Evolutionary conservation across 371 early-diverging fungal genomes (phyloP).

Genomic region (Haplosporangium sp.): DNA sequence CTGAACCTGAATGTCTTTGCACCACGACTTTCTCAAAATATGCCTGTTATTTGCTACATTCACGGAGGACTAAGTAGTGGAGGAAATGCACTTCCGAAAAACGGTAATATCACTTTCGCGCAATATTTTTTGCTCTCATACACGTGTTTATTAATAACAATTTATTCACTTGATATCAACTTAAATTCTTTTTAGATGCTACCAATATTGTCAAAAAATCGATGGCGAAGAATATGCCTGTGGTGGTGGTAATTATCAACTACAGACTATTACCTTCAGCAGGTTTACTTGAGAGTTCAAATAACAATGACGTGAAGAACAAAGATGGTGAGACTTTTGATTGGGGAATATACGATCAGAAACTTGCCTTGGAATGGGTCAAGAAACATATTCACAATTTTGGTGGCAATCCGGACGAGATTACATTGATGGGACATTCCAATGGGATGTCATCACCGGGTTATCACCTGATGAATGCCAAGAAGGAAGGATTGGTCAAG

Average conservation of each 20-base stretch:
- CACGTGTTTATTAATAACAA: neutral
- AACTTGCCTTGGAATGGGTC: constrained; percentile 48
- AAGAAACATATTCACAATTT: constrained; percentile 44
- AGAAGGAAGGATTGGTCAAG: constrained; percentile 26
- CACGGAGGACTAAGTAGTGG: constrained; percentile 46
- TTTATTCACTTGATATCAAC: no score
- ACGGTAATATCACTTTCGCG: constrained; percentile 22
- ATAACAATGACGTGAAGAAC: neutral
- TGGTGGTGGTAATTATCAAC: constrained; percentile 56
- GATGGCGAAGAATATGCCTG: constrained; percentile 30
- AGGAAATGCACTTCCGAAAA: constrained; percentile 42
- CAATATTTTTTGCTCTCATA: neutral
- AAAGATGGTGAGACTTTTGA: constrained; percentile 1
- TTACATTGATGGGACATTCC: constrained; percentile 54
- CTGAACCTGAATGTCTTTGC: constrained; percentile 56
- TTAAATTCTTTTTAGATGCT: constrained; percentile 21
- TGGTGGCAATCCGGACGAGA: constrained; percentile 43
- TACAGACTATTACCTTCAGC: constrained; percentile 41
- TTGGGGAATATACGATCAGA: constrained; percentile 45
- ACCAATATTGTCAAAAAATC: constrained; percentile 48
- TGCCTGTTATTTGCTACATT: constrained; percentile 56
- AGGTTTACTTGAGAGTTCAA: constrained; percentile 20
- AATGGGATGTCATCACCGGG: constrained; percentile 34
- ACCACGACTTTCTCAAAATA: constrained; percentile 22
- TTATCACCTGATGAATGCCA: constrained; percentile 34